Base-by-base conservation (phyloP, 2,329 filamentous ascomycete species). In the Aspergillus quadrilineatus region DNA sequence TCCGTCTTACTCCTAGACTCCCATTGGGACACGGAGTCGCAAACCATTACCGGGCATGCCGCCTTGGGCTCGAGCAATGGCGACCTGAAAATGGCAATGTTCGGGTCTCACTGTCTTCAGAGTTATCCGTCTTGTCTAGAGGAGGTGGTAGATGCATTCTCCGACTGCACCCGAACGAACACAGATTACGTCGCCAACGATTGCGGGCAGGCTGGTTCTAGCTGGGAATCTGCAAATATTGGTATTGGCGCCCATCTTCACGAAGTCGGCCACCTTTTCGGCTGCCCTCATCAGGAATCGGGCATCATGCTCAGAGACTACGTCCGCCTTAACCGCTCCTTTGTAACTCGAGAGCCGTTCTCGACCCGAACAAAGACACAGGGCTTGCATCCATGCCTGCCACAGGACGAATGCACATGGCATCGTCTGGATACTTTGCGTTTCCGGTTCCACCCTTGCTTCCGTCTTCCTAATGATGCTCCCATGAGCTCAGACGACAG, bases 301-400 rank as follows among this genome's bases (percentile, higher is more conserved):
- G 93, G 94, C n/a, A 82, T 97, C 59, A 97, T 97, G 93, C 79
- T 92, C 50, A 83, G 90, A 55, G 93, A 96, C 71, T 97, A 96
- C 70, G 85, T 92, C 32, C 87, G 81, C 1, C 77, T 97, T 10
- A 95, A 94, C 73, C 85, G 93, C 28, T 89, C 89, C 1, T 97
- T 97, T 70, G 81, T 89, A 45, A 83, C 84, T 32, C 85, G 88
- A 41, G 93, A 97, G 72, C 86, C 91, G 0, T 97, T 89, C 69
- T 94, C 89, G 2, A 96, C 91, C 2, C 84, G 92, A 45, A 96
- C 91, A 2, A 91, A 90, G 69, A 87, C 88, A 43, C 91, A 89
- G 65, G 92, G 92, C 2, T 75, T 83, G 58, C 88, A 89, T 4
- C 75, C 90, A 6, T 89, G 92, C 42, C 73, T 88, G 43, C 85